These are phyloP conservation scores for Cyberlindnera meyerae DNA, from an alignment of 805 yeast species.

Conservation along the genomic window DNA sequence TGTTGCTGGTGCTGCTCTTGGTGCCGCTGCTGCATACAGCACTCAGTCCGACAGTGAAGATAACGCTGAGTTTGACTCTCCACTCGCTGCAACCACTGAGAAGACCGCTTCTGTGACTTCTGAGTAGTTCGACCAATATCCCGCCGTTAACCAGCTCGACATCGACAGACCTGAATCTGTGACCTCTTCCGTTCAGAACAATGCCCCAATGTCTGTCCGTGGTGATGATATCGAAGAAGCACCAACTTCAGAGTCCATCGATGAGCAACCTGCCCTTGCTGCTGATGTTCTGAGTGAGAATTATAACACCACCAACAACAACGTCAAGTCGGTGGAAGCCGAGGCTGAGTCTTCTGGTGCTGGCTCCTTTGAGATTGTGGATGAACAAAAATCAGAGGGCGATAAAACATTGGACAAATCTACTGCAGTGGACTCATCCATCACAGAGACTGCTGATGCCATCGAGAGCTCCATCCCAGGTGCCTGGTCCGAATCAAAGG, in stretches of 20 bases:
- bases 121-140: slow-evolving; percentile 23
- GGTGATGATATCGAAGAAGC: slow-evolving; percentile 49
- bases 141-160: slow-evolving; percentile 25
- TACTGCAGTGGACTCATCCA: neutral
- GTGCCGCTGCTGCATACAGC: slow-evolving; percentile 17
- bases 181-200: slow-evolving; percentile 87
- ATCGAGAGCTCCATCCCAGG: slow-evolving; percentile 28
- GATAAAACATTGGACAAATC: slow-evolving; percentile 12
- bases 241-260: slow-evolving; percentile 19
- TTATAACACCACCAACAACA: slow-evolving; percentile 16
- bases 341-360: slow-evolving; percentile 20
- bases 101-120: slow-evolving; percentile 24
- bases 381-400: slow-evolving; percentile 15
- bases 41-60: slow-evolving; percentile 30
- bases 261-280: slow-evolving; percentile 27
- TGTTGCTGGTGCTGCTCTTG: slow-evolving; percentile 25
- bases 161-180: slow-evolving; percentile 64
- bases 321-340: slow-evolving; percentile 24
- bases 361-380: slow-evolving; percentile 26
- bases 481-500: slow-evolving; percentile 20
- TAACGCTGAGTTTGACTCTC: slow-evolving; percentile 22
- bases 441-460: slow-evolving; percentile 12
- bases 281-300: slow-evolving; percentile 29
- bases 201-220: slow-evolving; percentile 86
- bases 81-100: slow-evolving; percentile 22